Base-by-base conservation (phyloP, 257 asterid species). In the Solanum pinnatisectum region DNA sequence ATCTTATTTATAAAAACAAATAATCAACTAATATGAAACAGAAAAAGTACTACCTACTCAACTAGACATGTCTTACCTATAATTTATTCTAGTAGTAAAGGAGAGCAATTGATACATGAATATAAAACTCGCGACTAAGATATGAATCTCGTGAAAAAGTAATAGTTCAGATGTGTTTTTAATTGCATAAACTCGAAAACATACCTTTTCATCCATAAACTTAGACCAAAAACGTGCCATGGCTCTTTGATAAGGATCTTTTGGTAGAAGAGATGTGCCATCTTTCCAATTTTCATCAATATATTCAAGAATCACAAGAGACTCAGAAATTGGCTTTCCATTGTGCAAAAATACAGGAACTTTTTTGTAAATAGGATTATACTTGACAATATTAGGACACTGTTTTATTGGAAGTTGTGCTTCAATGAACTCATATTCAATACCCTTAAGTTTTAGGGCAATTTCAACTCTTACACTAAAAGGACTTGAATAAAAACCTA, bases 141-240 rank as follows among this genome's bases (percentile, higher is more conserved):
- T 46, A 46, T 46, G 56, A 46, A 46, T 14, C 6, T 52, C 1
- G 9, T 52, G 22, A 52, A 59, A 59, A 3, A 8, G 0, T 59
- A 1, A 59, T 22, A 59, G 1, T 59, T 56, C 1, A 56, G 10
- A 56, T 56, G 4, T 0, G 4, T 18, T 56, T 52, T 56, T 18
- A 18, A 39, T 3, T 13, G 15, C 39, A 37, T 23, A 12, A 1
- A 12, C 4, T 39, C 3, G 1, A 42, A 8, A 9, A 8, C 20
- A 5, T 84, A 93, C 97, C 94, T 93, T 93, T 3, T 92, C 92
- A 6, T 94, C 94, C 1, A 92, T 12, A 87, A 92, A 92, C 59
- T 90, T 91, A 16, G 87, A 91, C 95, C 94, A 94, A 76, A 94
- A 93, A n/a, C 93, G 93, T 10, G 92, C 91, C 10, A 23, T 81